A percentile compares a stretch with the other conserved stretches of the same genome.
These are phyloP conservation scores for Thalia dealbata DNA, from an alignment of 176 grass and related monocot genomes.

Conservation along the genomic window DNA sequence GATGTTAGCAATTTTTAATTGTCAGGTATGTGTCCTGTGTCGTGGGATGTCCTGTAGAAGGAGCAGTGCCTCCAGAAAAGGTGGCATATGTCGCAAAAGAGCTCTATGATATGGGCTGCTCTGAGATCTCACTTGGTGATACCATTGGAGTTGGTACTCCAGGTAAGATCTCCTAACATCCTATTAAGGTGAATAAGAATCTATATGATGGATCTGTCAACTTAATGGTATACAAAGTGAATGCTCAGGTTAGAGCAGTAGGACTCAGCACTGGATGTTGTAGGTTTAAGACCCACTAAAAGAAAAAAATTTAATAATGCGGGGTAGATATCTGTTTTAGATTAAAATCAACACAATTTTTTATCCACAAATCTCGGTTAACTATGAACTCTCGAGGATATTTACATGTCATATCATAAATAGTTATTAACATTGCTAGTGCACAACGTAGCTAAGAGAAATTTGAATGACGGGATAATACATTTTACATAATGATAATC, in stretches of 20 bases:
- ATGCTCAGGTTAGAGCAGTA: too few species aligned
- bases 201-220: not conserved
- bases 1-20: not conserved
- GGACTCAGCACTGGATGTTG: too few species aligned
- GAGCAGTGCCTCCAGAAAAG: conserved; percentile 54
- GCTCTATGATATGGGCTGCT: conserved; percentile 95
- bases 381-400: not conserved
- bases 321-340: not conserved
- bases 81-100: conserved; percentile 87
- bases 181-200: not conserved
- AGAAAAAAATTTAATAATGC: too few species aligned
- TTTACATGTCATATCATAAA: not conserved
- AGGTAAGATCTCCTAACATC: conserved; percentile 32
- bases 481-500: too few species aligned
- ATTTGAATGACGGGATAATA: not conserved
- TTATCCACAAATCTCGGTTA: not conserved
- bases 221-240: too few species aligned
- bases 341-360: not conserved
- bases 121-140: conserved; percentile 90
- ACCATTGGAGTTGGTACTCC: conserved; percentile 90
- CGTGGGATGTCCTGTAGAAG: conserved; percentile 81
- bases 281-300: too few species aligned
- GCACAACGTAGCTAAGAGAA: not conserved
- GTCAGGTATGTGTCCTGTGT: conserved; percentile 76
- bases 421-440: not conserved